Evolutionary conservation across 768 basidiomycete genomes (phyloP), one percentile per base, ranked within the genome.

Genomic region (Lanmaoa pseudosensibilis): DNA sequence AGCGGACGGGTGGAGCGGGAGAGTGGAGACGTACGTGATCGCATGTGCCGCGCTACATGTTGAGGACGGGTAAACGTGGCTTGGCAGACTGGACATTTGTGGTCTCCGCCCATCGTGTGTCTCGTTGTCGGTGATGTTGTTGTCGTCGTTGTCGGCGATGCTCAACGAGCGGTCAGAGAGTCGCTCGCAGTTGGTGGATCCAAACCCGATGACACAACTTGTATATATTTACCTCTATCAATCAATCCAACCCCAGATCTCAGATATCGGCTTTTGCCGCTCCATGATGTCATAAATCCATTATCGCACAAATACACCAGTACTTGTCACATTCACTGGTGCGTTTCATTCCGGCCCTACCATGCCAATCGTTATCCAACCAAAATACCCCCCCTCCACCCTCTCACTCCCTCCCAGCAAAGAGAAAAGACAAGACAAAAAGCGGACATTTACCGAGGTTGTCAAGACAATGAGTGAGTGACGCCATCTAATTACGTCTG

Each of bases 1-100:
- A 52, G 64, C 34, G 41, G 33, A 49, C 9, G 37, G 54, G 66
- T 66, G 69, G 66, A 69, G 66, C 50, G 30, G 59, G 59, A 44
- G 60, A 50, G 55, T 8, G 34, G 37, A 55, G 46, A 85, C 90
- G 75, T 76, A 92, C 90, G 91, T 63, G 90, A 92, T 71, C 91
- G 85, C 90, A 93, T 92, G 73, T 92, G 92, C 48, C 91, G 77
- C 1, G 90, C 89, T 46, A 94, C 92, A 83, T 94, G 91, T 66
- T 93, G 91, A 30, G 91, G 91, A 50, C 91, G 81, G 23, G 92
- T 94, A 62, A 94, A 94, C 0, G 90, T 92, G 0, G 92, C 88
- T 60, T 88, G 83, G 71, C 91, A 94, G 13, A 93, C 90, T 18
- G 91, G 86, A 69, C 92, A 93, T 71, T 87, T 88, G 80, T 90